These are phyloP conservation scores for Ophiosphaerella korrae DNA, from an alignment of 2,329 filamentous ascomycete genomes.

Conservation along the genomic window DNA sequence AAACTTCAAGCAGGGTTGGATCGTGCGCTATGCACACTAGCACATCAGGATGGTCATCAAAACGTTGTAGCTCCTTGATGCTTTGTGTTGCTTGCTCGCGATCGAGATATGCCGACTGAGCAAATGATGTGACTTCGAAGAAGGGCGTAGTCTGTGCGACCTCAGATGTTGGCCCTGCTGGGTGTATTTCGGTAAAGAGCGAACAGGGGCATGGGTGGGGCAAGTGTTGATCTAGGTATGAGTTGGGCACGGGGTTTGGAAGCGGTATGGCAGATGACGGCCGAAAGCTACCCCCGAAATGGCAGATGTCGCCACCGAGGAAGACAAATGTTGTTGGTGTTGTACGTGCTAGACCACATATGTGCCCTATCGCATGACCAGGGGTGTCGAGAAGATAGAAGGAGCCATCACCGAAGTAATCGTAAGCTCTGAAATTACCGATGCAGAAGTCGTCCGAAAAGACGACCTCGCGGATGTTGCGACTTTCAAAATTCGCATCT, in stretches of 20 bases:
- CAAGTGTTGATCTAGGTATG: constrained; percentile 12
- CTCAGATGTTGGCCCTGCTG: constrained; percentile 5
- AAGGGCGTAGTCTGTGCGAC: constrained; percentile 10
- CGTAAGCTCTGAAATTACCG: constrained; percentile 52
- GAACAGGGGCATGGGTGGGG: constrained; percentile 15
- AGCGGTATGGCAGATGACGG: constrained; percentile 14
- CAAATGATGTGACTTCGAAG: constrained; percentile 12
- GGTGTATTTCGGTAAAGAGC: constrained; percentile 11
- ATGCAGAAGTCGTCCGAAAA: constrained; percentile 31
- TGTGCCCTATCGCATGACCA: constrained; percentile 57
- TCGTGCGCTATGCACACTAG: constrained; percentile 23
- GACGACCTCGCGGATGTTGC: constrained; percentile 10
- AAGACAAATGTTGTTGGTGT: constrained; percentile 23
- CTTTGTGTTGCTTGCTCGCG: constrained; percentile 10
- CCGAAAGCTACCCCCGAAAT: constrained; percentile 24
- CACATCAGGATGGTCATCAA: constrained; percentile 14
- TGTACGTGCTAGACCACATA: constrained; percentile 55
- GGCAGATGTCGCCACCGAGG: constrained; percentile 25
- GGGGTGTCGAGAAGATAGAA: constrained; percentile 56
- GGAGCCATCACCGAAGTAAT: constrained; percentile 60
- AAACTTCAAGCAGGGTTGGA: constrained; percentile 10
- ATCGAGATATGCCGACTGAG: constrained; percentile 20
- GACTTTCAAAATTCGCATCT: constrained; percentile 13
- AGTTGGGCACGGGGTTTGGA: constrained; percentile 11
- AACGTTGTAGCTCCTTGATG: constrained; percentile 13